Conservation (phyloP, 2,329 filamentous ascomycete genomes). For the Pestalotiopsis sp. region DNA sequence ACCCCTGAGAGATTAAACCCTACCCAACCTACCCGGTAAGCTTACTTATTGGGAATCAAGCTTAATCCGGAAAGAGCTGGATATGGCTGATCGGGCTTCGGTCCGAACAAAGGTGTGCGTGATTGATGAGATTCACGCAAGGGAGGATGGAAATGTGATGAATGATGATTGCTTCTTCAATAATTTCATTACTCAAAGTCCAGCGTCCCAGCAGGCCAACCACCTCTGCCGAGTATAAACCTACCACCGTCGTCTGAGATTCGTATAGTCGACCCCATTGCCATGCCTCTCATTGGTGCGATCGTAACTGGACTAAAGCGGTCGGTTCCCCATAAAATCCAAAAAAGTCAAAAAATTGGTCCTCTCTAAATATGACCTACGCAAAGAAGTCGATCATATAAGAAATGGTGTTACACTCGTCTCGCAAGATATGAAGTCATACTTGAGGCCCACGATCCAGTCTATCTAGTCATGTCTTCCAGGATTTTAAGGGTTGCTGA, state of each 20-base stretch:
- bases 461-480: too few species aligned
- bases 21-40: not conserved
- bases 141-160: not conserved
- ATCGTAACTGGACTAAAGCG: not conserved
- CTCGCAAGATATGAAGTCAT: too few species aligned
- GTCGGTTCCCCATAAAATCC: not conserved
- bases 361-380: too few species aligned
- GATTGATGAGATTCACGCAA: not conserved
- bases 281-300: not conserved
- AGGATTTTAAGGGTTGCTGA: too few species aligned
- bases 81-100: not conserved
- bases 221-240: not conserved
- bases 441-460: too few species aligned
- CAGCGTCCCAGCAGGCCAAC: not conserved
- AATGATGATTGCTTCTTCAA: not conserved
- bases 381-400: too few species aligned
- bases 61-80: not conserved
- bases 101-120: not conserved
- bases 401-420: too few species aligned
- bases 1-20: not conserved
- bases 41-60: not conserved
- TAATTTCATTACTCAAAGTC: not conserved
- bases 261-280: not conserved
- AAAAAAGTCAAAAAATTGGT: not conserved
- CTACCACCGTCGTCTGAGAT: not conserved